Evolutionary conservation across 176 grass and related monocot genomes (phyloP), one percentile per base, ranked within the genome.

Genomic region (Alloteropsis semialata): DNA sequence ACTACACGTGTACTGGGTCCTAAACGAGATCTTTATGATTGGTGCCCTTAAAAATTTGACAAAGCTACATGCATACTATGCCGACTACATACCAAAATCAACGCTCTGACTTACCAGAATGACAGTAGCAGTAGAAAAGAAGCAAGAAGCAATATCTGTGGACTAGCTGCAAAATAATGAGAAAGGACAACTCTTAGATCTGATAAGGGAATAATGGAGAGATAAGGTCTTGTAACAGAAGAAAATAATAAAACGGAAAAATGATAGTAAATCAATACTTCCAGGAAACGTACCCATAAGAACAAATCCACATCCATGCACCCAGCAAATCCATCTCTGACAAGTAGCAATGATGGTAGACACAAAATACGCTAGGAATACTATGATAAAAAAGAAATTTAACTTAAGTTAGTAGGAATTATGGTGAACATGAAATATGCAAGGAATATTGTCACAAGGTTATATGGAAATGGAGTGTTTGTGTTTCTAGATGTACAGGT

Each of bases 291-390:
- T 91, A 99, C 97, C 93, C 97, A 99, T 96, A 38, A 99, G 87
- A 84, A 96, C 63, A 86, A 99, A 99, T 84, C 93, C 93, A 70
- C 97, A 99, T 50, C 93, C 90, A 83, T 94, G 93, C 17, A 92
- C 72, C 97, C 97, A 99, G 80, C 87, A 99, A 74, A 84, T 86
- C 93, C 93, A 99, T 73, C 83, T 87, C 87, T 94, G 64, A 83
- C 97, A 99, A 65, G 93, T 96, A 85, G 85, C 97, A 42, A 94
- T 80, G 82, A 94, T 56, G 11, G 91, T 90, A 81, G 72, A 88
- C 54, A 90, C 65, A 39, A 99, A 93, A 92, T 88, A 94, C 34
- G 48, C 50, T 69, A 96, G 59, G 84, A 94, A 96, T 34, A 94
- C 97, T 99, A 64, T 70, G 78, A 89, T 25, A 30, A 50, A 32